A percentile compares a stretch with the other conserved stretches of the same genome.
Conservation (phyloP, 805 yeast genomes). For the Candida chilensis region DNA sequence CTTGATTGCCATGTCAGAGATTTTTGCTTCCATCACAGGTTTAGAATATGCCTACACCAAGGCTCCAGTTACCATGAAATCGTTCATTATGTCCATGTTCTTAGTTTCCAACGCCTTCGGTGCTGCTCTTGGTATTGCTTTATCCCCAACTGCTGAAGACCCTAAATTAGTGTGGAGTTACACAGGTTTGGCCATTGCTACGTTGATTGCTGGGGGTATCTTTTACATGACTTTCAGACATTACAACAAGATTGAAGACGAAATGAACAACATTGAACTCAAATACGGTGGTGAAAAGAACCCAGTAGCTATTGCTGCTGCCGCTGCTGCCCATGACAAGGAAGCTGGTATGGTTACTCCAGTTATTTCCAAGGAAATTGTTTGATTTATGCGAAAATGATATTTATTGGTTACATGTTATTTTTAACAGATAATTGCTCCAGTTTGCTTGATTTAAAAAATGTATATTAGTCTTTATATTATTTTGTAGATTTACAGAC, state of each 20-base stretch:
- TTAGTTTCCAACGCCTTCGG: slow-evolving; percentile 70
- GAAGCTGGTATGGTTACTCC: no score
- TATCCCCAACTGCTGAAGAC: slow-evolving; percentile 56
- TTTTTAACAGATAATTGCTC: no score
- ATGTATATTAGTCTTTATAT: no score
- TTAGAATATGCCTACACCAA: slow-evolving; percentile 78
- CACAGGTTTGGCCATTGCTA: slow-evolving; percentile 51
- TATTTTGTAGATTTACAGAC: no score
- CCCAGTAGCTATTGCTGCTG: no score
- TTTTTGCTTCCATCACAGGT: slow-evolving; percentile 74
- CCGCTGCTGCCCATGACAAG: no score
- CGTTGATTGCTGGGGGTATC: slow-evolving; percentile 46
- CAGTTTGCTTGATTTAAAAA: no score
- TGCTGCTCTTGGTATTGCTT: slow-evolving; percentile 67
- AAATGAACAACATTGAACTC: slow-evolving; percentile 47
- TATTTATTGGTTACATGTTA: no score
- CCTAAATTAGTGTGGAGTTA: slow-evolving; percentile 69
- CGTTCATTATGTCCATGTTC: slow-evolving; percentile 53
- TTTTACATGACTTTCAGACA: slow-evolving; percentile 55
- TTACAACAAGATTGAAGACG: slow-evolving; percentile 49
- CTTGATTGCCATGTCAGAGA: slow-evolving; percentile 66
- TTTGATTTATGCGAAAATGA: no score
- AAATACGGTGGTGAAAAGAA: no score
- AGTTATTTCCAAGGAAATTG: no score
- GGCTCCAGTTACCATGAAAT: slow-evolving; percentile 65